These are phyloP conservation scores for Aspergillus homomorphus DNA, from an alignment of 495 filamentous ascomycete species.

Conservation along the genomic window DNA sequence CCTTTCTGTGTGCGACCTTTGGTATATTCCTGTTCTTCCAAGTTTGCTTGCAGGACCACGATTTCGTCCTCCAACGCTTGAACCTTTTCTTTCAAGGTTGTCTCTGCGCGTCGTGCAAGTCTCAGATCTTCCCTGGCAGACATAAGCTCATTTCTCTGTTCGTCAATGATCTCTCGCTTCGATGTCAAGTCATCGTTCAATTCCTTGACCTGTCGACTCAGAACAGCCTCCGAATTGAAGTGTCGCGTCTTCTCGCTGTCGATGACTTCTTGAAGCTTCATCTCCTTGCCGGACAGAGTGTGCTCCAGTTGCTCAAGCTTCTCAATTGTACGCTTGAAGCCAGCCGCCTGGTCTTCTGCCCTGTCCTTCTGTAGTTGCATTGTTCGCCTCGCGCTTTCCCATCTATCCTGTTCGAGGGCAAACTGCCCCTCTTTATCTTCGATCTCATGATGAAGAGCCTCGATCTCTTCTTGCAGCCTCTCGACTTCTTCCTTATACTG, in stretches of 20 bases:
- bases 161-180: constrained; percentile 52
- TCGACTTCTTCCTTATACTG: constrained; percentile 65
- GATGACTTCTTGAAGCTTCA: constrained; percentile 60
- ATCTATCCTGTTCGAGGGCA: constrained; percentile 66
- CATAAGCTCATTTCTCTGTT: constrained; percentile 57
- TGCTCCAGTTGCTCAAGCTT: constrained; percentile 66
- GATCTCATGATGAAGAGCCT: constrained; percentile 66
- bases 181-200: constrained; percentile 54
- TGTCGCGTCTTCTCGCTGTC: constrained; percentile 59
- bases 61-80: constrained; percentile 79
- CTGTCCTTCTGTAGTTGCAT: constrained; percentile 64
- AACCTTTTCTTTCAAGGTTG: constrained; percentile 61
- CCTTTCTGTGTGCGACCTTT: constrained; percentile 51
- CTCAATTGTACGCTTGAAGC: constrained; percentile 70
- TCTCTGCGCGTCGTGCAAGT: constrained; percentile 60
- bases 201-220: constrained; percentile 56
- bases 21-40: constrained; percentile 68
- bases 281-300: constrained; percentile 61
- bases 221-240: constrained; percentile 50
- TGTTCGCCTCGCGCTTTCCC: constrained; percentile 62
- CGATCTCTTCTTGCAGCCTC: constrained; percentile 62
- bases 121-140: constrained; percentile 65
- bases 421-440: constrained; percentile 70
- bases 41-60: constrained; percentile 66
- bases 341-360: constrained; percentile 64